These are phyloP conservation scores for Kwoniella heveanensis DNA, from an alignment of 768 basidiomycete genomes.

Conservation along the genomic window DNA sequence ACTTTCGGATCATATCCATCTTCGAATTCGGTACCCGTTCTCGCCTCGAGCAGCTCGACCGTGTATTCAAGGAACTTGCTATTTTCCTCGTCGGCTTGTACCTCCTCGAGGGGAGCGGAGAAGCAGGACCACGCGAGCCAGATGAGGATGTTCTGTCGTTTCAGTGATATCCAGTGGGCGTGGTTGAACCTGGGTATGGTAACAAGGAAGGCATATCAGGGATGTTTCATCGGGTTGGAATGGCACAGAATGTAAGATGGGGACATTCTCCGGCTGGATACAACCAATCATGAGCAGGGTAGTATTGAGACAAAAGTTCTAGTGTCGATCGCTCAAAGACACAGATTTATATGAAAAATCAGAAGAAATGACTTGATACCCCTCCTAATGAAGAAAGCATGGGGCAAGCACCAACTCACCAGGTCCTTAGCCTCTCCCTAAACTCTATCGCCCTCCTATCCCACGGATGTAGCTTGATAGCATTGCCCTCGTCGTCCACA, in stretches of 20 bases:
- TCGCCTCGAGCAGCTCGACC: constrained; percentile 68
- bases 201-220: too few relatives aligned
- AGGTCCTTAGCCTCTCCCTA: constrained; percentile 51
- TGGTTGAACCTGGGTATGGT: constrained; percentile 85
- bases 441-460: constrained; percentile 53
- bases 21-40: constrained; percentile 68
- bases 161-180: constrained; percentile 72
- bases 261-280: too few relatives aligned
- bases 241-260: too few relatives aligned
- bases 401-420: constrained; percentile 46
- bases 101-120: constrained; percentile 65
- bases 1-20: constrained; percentile 63
- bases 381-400: too few relatives aligned
- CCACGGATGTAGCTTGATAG: constrained; percentile 36
- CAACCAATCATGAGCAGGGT: too few relatives aligned
- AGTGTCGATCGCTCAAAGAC: too few relatives aligned
- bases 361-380: too few relatives aligned
- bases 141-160: constrained; percentile 64
- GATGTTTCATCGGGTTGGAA: too few relatives aligned
- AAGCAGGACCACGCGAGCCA: constrained; percentile 88
- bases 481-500: constrained; percentile 27
- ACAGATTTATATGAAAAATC: too few relatives aligned
- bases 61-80: constrained; percentile 64
- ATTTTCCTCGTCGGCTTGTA: constrained; percentile 60
- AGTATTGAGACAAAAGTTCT: too few relatives aligned